These are phyloP conservation scores for Bipolaris zeicola DNA, from an alignment of 2,329 filamentous ascomycete species.

Conservation along the genomic window DNA sequence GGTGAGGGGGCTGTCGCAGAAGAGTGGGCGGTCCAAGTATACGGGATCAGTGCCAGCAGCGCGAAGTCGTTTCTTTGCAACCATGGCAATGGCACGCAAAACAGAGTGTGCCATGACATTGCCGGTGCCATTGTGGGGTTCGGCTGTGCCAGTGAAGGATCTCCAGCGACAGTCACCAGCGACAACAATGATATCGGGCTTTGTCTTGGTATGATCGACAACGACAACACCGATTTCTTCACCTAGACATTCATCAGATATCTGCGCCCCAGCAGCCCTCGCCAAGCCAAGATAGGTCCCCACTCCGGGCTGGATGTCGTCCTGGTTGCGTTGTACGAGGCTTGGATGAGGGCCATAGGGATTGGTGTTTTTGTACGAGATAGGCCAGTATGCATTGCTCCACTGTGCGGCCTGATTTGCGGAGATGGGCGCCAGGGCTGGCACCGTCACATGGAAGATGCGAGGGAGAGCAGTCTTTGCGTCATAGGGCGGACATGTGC, in stretches of 20 bases:
- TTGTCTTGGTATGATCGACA: conserved; percentile 61
- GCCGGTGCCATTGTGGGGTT: conserved; percentile 54
- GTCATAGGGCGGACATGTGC: conserved; percentile 48
- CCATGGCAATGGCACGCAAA: conserved; percentile 81
- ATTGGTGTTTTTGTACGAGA: conserved; percentile 84
- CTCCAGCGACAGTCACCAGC: conserved; percentile 78
- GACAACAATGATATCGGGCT: conserved; percentile 67
- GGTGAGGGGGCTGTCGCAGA: conserved; percentile 72
- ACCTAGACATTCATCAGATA: conserved; percentile 64
- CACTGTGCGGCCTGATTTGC: conserved; percentile 75
- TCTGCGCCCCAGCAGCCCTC: conserved; percentile 65
- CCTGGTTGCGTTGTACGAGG: conserved; percentile 71
- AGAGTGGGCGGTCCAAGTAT: conserved; percentile 54
- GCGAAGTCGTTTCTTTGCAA: conserved; percentile 63
- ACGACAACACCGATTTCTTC: conserved; percentile 76
- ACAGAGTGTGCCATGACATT: conserved; percentile 81
- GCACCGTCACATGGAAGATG: conserved; percentile 70
- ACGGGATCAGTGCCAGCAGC: conserved; percentile 41
- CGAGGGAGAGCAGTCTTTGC: conserved; percentile 53
- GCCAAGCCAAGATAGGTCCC: conserved; percentile 72
- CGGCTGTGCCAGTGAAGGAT: conserved; percentile 38
- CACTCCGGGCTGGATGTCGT: conserved; percentile 69
- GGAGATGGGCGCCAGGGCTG: conserved; percentile 74
- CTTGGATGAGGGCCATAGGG: conserved; percentile 83
- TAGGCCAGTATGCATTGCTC: conserved; percentile 81